Evolutionary conservation across 129 eudicot species (phyloP), one percentile per base, ranked within the genome.

Genomic region (Chrysanthemum seticuspe): DNA sequence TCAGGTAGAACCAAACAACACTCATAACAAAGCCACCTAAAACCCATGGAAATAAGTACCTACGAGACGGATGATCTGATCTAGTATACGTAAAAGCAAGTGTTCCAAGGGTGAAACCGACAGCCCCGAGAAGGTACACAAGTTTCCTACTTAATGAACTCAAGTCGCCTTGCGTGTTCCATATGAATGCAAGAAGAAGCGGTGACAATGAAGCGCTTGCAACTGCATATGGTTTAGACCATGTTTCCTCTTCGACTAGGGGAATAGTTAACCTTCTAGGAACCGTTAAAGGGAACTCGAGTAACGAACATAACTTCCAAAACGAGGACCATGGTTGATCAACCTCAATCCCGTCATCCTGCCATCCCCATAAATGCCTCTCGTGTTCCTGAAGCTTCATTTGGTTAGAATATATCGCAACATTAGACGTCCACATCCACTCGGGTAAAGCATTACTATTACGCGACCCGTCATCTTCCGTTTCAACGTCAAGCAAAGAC

Each of bases 391-490:
- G 25, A 23, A 23, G 25, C 25, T 23, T 23, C 25, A 23, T 23
- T 23, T 23, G 25, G 25, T 23, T 23, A 23, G 1, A 23, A 23
- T 23, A 23, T 23, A 23, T 23, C 25, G 25, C 99, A 36, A 95
- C 94, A 77, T 90, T 90, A 1, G 97, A 84, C 44, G 99, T 97
- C 99, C 97, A 95, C 99, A 95, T 90, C 99, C 97, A 95, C 75
- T 95, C 97, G 49, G 97, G 99, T 65, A 95, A 79, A 4, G 94
- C 78, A 52, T 75, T 68, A 59, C 73, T 86, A 5, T 84, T 60
- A 12, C 80, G 89, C 13, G 80, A 45, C 14, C 72, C 84, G 62
- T 86, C 83, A 75, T 18, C 61, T 45, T 71, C 90, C 25, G 74
- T 83, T 44, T 88, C 97, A 50, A 78, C 60, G 48, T 90, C 97